Percentiles rank a stretch among this genome's conserved stretches.
phyloP scores from a whole-genome alignment of 2,329 filamentous ascomycete genomes.

The Calonectria pseudoreteaudii region DNA sequence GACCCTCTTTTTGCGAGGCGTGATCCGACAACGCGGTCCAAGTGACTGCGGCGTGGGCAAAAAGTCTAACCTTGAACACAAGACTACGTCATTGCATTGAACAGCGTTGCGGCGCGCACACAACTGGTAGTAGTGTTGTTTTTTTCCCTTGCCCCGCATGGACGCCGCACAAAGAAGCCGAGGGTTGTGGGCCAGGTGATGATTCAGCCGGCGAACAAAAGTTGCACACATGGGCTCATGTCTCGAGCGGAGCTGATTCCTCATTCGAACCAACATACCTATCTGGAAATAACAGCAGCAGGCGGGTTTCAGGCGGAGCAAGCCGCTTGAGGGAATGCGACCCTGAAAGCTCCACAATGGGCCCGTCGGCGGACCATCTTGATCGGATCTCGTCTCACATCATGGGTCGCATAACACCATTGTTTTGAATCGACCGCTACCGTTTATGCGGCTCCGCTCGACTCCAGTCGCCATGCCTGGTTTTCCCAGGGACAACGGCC shows the following conservation, averaged over 20 bases:
- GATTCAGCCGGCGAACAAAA: neutral
- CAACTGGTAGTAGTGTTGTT: neutral
- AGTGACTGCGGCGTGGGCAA: neutral
- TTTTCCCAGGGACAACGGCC: neutral
- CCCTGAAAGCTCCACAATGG: neutral
- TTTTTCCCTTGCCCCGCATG: neutral
- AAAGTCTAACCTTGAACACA: neutral
- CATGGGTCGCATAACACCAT: neutral
- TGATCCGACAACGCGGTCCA: neutral
- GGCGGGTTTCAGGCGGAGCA: neutral
- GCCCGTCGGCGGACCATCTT: neutral
- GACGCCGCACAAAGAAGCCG: no score
- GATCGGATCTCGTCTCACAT: neutral
- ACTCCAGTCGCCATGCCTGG: neutral
- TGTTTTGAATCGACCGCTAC: neutral
- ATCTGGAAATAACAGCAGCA: neutral
- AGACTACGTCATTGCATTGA: neutral
- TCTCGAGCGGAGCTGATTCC: neutral
- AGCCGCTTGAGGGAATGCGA: no score
- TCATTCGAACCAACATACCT: neutral
- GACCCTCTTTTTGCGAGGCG: neutral
- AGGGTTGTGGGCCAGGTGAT: neutral
- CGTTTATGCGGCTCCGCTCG: neutral
- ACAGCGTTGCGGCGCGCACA: neutral
- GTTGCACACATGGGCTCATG: neutral